These are phyloP conservation scores for Malassezia obtusa DNA, from an alignment of 1,284 basidiomycete species.

Conservation along the genomic window DNA sequence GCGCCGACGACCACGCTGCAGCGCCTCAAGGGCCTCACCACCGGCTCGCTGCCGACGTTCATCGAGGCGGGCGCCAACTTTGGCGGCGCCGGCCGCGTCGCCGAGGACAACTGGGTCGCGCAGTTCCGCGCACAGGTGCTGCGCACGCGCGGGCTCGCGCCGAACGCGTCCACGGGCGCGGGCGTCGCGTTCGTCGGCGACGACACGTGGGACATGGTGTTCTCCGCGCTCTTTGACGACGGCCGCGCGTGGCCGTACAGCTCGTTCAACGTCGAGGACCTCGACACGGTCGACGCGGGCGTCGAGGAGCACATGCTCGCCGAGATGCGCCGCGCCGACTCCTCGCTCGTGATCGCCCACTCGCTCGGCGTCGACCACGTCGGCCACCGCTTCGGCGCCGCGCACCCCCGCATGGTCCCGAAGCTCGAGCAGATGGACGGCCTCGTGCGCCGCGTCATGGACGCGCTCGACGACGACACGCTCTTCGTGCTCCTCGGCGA, in stretches of 20 bases:
- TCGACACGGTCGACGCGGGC: conserved; percentile 87
- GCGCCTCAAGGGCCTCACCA: conserved; percentile 86
- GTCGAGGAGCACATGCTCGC: conserved; percentile 75
- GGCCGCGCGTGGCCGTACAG: conserved; percentile 75
- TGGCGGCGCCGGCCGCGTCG: conserved; percentile 57
- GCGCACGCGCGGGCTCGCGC: background rate
- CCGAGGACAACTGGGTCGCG: conserved; percentile 67
- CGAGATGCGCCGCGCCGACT: conserved; percentile 41
- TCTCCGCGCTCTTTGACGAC: conserved; percentile 62
- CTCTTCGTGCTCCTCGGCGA: conserved; percentile 85
- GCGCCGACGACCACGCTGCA: conserved; percentile 93
- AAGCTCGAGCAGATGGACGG: conserved; percentile 61
- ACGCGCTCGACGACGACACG: conserved; percentile 33
- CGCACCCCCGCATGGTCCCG: conserved; percentile 70
- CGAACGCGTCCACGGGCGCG: background rate
- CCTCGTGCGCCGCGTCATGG: conserved; percentile 24
- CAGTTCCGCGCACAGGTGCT: conserved; percentile 47
- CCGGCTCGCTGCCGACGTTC: conserved; percentile 90
- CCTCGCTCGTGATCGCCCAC: conserved; percentile 83
- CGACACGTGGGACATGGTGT: conserved; percentile 88
- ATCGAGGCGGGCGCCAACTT: conserved; percentile 88
- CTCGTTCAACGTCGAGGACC: conserved; percentile 96
- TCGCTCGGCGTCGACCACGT: conserved; percentile 96
- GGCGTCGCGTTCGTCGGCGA: conserved; percentile 74
- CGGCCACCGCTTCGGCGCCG: conserved; percentile 84